These are phyloP conservation scores for Plectranthus barbatus DNA, from an alignment of 257 asterid species.

Conservation along the genomic window DNA sequence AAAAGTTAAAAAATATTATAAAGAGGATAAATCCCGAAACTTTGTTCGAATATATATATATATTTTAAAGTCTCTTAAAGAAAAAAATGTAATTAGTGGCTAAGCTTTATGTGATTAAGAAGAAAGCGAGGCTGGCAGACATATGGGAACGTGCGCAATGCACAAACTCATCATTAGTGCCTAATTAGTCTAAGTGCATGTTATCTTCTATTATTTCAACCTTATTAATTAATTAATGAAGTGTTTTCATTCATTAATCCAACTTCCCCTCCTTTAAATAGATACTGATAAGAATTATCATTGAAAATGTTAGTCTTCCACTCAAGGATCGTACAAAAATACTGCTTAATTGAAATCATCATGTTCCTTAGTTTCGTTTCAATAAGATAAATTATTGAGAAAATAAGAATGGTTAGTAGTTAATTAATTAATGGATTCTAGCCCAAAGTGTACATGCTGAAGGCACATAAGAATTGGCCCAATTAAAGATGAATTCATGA, in stretches of 20 bases:
- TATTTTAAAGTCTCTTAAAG: too few relatives aligned
- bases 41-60: too few relatives aligned
- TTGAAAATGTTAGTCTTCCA: not conserved
- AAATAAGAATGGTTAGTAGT: too few relatives aligned
- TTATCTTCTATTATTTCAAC: slow-evolving; percentile 18
- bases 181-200: slow-evolving; percentile 26
- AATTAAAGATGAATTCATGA: too few relatives aligned
- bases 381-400: too few relatives aligned
- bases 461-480: too few relatives aligned
- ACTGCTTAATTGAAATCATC: too few relatives aligned
- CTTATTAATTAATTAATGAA: not conserved
- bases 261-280: not conserved
- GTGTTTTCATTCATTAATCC: not conserved
- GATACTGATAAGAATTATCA: not conserved
- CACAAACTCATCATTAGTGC: slow-evolving; percentile 11
- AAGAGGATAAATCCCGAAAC: too few relatives aligned
- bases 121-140: slow-evolving; percentile 27
- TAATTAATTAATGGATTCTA: too few relatives aligned
- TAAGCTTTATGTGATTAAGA: slow-evolving; percentile 16
- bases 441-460: too few relatives aligned
- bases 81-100: not conserved
- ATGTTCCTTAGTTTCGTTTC: too few relatives aligned
- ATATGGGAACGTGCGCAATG: slow-evolving; percentile 30
- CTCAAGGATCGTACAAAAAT: not conserved
- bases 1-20: too few relatives aligned